Conservation (phyloP, 306 rosid genomes). For the Fagus sylvatica region DNA sequence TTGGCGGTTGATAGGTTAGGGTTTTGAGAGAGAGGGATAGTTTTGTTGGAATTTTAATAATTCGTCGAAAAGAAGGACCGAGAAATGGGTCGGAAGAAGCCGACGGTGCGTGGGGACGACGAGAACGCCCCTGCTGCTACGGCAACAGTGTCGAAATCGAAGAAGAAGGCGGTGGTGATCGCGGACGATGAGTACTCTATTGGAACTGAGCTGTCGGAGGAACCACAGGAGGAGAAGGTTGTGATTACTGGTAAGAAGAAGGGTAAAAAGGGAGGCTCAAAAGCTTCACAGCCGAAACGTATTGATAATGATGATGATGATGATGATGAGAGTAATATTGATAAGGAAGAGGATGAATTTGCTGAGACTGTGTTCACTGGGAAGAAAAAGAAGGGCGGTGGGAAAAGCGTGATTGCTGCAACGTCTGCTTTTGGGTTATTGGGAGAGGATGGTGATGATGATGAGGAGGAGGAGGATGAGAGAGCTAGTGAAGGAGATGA, state of each 20-base stretch:
- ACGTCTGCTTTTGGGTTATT: slow-evolving; percentile 61
- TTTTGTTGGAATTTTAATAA: slow-evolving; percentile 7
- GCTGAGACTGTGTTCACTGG: slow-evolving; percentile 61
- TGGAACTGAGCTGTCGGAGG: slow-evolving; percentile 70
- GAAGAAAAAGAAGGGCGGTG: slow-evolving; percentile 81
- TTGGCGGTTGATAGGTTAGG: slow-evolving; percentile 10
- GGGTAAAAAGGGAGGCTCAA: slow-evolving; percentile 64
- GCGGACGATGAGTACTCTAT: slow-evolving; percentile 85
- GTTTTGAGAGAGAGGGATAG: slow-evolving; percentile 1
- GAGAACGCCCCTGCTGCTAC: slow-evolving; percentile 44
- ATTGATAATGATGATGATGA: slow-evolving; percentile 31
- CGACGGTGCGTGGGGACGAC: slow-evolving; percentile 55
- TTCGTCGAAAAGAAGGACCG: slow-evolving; percentile 26
- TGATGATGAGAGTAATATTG: background rate
- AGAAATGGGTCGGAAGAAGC: slow-evolving; percentile 81
- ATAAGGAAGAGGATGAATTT: slow-evolving; percentile 47
- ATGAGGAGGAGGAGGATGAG: slow-evolving; percentile 40
- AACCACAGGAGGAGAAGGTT: slow-evolving; percentile 52
- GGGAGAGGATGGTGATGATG: slow-evolving; percentile 45
- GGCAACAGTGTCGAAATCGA: slow-evolving; percentile 60
- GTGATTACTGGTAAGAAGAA: slow-evolving; percentile 61
- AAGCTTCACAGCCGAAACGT: slow-evolving; percentile 34
- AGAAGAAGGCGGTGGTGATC: slow-evolving; percentile 64
- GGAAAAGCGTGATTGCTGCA: slow-evolving; percentile 44
- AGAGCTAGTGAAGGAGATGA: slow-evolving; percentile 22